Base-by-base conservation (phyloP, 2,329 filamentous ascomycete species). In the Sclerotinia nivalis region DNA sequence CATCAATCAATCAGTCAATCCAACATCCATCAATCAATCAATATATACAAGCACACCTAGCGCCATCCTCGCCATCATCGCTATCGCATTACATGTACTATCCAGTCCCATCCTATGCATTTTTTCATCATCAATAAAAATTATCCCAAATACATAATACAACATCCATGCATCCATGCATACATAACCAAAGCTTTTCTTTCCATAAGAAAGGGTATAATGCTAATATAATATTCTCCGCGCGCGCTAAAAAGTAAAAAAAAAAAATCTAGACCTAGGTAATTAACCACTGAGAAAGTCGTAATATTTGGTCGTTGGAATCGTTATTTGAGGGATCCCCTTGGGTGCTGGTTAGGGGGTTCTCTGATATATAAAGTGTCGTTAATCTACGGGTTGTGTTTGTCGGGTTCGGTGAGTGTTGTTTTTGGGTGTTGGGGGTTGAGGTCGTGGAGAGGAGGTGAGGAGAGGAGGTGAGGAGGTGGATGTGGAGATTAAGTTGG, bases 131-230 rank as follows among this genome's bases (percentile, higher is more conserved):
- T 62, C 56, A 60, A 60, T 60, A 60, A 60, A 64, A 64, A 64
- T 64, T 64, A 62, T 62, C 25, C 60, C 31, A 64, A 31, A 60
- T n/a, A 58, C 31, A 58, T 15, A 12, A 43, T 43, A 10, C 37
- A 40, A 8, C 55, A 40, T 58, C 34, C 54, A 56, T 37, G 9
- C 31, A 49, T 49, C 7, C 45, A 49, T 20, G 4, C n/a, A 58
- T 13, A 28, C 60, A 50, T 34, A 20, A 43, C 40, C 15, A 43
- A 31, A 62, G 47, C 56, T 68, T 62, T 68, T 69, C 49, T 55
- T 58, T 50, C 65, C 65, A 34, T 50, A 69, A 69, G 58, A 69
- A 69, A 68, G 67, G 67, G 67, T 69, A 69, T 69, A 69, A 69
- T 69, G 67, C 67, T 69, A 69, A 69, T 34, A 56, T 54, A 47